A percentile compares a stretch with the other conserved stretches of the same genome.
Evolutionary conservation across 2,329 filamentous ascomycete genomes (phyloP).

Genomic region (Nannizziopsis barbatae): DNA sequence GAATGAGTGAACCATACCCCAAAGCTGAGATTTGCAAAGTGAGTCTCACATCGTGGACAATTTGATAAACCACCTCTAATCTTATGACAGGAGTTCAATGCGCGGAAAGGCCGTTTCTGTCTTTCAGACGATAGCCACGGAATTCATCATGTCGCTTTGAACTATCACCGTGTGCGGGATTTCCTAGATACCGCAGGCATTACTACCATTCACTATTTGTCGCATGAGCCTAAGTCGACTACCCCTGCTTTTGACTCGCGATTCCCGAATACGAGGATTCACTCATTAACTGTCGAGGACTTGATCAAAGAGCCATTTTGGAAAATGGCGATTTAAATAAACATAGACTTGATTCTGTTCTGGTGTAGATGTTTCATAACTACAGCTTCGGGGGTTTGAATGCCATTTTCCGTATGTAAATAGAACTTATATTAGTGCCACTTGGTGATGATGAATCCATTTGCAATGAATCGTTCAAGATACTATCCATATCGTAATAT

Average conservation of each 20-base stretch:
- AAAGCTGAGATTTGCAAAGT: slow-evolving; percentile 65
- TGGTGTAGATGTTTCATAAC: not conserved
- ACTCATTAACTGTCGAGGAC: slow-evolving; percentile 25
- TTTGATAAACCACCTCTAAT: not conserved
- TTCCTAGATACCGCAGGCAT: slow-evolving; percentile 50
- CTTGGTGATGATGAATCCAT: too few relatives aligned
- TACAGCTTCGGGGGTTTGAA: not conserved
- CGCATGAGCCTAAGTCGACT: slow-evolving; percentile 19
- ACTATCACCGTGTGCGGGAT: slow-evolving; percentile 59
- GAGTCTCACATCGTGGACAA: slow-evolving; percentile 13
- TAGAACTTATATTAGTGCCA: too few relatives aligned
- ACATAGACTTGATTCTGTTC: not conserved
- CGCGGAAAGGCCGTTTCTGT: slow-evolving; percentile 67
- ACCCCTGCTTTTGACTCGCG: slow-evolving; percentile 23
- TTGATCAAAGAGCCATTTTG: slow-evolving; percentile 28
- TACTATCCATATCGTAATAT: too few relatives aligned
- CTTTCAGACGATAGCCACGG: slow-evolving; percentile 94
- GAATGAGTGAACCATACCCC: slow-evolving; percentile 82
- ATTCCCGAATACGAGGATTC: slow-evolving; percentile 29
- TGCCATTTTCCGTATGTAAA: too few relatives aligned
- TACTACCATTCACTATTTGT: slow-evolving; percentile 29
- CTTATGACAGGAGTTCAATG: slow-evolving; percentile 52
- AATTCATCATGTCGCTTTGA: slow-evolving; percentile 72
- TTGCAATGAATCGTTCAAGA: too few relatives aligned
- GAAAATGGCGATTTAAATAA: slow-evolving; percentile 11